Percentiles rank a stretch among this genome's conserved stretches.
phyloP scores from a whole-genome alignment of 2,329 filamentous ascomycete species.

The Cyphellophora europaea region DNA sequence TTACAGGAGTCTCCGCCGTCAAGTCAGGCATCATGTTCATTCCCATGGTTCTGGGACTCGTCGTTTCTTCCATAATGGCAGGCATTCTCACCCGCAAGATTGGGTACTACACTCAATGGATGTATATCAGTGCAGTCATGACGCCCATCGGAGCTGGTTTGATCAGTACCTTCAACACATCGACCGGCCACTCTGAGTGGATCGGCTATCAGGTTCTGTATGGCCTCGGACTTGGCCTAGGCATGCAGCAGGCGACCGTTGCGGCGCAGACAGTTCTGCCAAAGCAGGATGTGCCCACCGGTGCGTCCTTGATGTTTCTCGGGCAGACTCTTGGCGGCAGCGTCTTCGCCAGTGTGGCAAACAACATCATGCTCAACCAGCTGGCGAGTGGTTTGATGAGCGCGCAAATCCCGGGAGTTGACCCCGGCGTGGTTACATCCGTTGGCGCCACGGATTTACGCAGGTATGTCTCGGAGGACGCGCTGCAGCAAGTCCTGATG shows the following conservation, averaged over 20 bases:
- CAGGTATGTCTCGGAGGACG: slow-evolving; percentile 39
- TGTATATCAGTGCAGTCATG: slow-evolving; percentile 20
- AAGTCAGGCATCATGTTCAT: slow-evolving; percentile 19
- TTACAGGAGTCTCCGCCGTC: slow-evolving; percentile 23
- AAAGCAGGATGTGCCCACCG: slow-evolving; percentile 20
- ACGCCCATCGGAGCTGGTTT: slow-evolving; percentile 22
- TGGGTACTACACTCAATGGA: slow-evolving; percentile 14
- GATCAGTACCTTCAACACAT: slow-evolving; percentile 20
- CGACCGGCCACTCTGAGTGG: slow-evolving; percentile 16
- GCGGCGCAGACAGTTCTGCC: slow-evolving; percentile 20
- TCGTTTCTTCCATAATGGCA: slow-evolving; percentile 14
- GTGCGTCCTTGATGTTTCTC: slow-evolving; percentile 18
- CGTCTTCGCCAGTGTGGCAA: slow-evolving; percentile 17
- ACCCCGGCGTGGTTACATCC: slow-evolving; percentile 9
- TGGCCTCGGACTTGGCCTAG: slow-evolving; percentile 22
- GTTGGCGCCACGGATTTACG: slow-evolving; percentile 33
- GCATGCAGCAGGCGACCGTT: slow-evolving; percentile 20
- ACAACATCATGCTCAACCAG: slow-evolving; percentile 19
- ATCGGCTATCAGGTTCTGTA: slow-evolving; percentile 25
- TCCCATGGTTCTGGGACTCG: background rate
- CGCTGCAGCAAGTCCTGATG: slow-evolving; percentile 43
- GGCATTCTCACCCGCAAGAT: slow-evolving; percentile 18
- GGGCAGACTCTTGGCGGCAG: slow-evolving; percentile 15
- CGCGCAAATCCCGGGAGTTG: slow-evolving; percentile 9
- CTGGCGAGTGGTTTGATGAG: slow-evolving; percentile 11